These are phyloP conservation scores for Malus hybrid DNA, from an alignment of 331 rosid genomes.

Conservation along the genomic window DNA sequence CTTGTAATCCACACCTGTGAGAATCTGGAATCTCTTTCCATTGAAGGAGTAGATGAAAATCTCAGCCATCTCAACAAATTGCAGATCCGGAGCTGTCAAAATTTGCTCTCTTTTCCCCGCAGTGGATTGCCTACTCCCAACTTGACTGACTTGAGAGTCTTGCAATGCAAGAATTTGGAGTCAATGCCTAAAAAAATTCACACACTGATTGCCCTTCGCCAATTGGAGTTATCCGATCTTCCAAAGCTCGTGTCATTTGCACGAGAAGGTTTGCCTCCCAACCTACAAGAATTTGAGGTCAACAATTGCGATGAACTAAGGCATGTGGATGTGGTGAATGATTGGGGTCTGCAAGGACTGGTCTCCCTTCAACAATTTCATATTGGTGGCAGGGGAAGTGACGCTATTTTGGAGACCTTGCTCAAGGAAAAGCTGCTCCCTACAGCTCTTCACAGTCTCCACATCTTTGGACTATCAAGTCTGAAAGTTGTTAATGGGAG, in stretches of 20 bases:
- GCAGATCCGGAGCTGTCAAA: not conserved
- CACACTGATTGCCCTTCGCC: not conserved
- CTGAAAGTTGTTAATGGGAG: not conserved
- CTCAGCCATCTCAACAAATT: not conserved
- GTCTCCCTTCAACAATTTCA: not conserved
- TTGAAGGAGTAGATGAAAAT: not conserved
- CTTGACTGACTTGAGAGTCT: not conserved
- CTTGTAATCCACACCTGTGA: not conserved
- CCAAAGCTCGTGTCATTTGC: not conserved
- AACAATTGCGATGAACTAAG: no score
- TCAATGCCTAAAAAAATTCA: not conserved
- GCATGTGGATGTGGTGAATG: no score
- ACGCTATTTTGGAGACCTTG: not conserved
- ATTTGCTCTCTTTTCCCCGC: not conserved
- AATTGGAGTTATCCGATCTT: not conserved
- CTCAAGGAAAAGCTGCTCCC: constrained; percentile 9
- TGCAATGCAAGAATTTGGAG: not conserved
- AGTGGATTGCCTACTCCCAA: not conserved
- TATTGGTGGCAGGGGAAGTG: not conserved
- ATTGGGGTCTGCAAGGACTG: not conserved
- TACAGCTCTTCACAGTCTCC: not conserved
- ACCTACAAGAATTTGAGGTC: no score
- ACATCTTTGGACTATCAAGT: accelerated
- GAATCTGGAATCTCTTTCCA: not conserved
- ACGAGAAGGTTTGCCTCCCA: not conserved